Evolutionary conservation across 768 basidiomycete genomes (phyloP), one percentile per base, ranked within the genome.

Genomic region (Trametes elegans): DNA sequence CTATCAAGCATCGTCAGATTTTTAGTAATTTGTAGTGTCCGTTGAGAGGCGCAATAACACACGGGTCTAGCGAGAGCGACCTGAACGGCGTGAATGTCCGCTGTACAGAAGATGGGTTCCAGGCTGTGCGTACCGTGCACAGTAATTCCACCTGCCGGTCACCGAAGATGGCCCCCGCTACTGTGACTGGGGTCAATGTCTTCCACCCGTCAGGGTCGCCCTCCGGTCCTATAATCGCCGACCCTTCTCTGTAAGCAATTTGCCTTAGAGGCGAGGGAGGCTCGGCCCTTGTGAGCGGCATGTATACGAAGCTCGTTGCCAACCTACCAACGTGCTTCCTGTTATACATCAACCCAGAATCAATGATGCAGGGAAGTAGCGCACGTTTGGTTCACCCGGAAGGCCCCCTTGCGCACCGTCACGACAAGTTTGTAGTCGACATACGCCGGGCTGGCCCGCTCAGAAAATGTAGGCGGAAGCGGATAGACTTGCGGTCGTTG

Each of bases 371-470:
- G n/a, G n/a, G n/a, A n/a, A n/a, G n/a, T n/a, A n/a, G n/a, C 70
- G 26, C 54, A 84, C 83, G 70, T 75, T 52, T 80, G 75, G 61
- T 83, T 77, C 3, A 77, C 73, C 59, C 71, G 77, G 52, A 85
- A 66, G 16, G 74, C 66, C 1, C 77, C 73, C 19, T 80, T 76
- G 61, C 74, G 78, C 28, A 84, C 65, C 1, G 74, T 83, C 23
- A 79, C 78, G 13, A 74, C 64, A 7, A 83, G 61, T 60, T 73
- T 76, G 64, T 84, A 85, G 53, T 84, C 82, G 48, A 84, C 72
- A 57, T 81, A 83, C 14, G 73, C 79, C 1, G 78, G 76, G 40
- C 80, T 79, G 1, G 77, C 80, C 24, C 78, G 71, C 64, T 84
- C 82, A 1, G 79, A 76, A 58, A 82, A 84, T 32, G 70, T 78